Evolutionary conservation across 208 protist species (phyloP), one percentile per base, ranked within the genome.

Genomic region (Crithidia sp.): DNA sequence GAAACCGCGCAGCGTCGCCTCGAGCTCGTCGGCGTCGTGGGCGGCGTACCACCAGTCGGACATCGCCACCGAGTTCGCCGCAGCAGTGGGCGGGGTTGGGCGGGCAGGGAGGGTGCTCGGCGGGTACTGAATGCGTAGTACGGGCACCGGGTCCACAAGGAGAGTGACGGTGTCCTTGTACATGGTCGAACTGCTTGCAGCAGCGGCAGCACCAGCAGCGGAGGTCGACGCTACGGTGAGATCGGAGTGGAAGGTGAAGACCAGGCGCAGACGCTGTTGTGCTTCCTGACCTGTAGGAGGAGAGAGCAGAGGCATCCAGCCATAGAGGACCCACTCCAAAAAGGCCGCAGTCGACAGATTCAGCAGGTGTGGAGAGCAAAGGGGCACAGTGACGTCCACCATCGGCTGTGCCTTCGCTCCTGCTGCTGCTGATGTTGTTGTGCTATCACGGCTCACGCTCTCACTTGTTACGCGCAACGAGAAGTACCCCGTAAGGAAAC

Each of bases 331-430:
- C 77, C 85, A 81, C 69, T 93, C 88, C 12, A 91, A 53, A 76
- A 93, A 89, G 9, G 81, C 74, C 8, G 77, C 88, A 19, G 81
- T 83, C 37, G 88, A 93, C 64, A 91, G 3, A 72, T 84, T 90
- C 14, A 89, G 57, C 44, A 81, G 64, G 62, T 89, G 86, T n/a
- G 82, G 69, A 2, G 84, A 80, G 47, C 74, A 79, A 14, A 74
- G 40, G 2, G 65, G 62, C 6, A 74, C 39, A 0, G 9, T 40
- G 16, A 58, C 60, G 40, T 74, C 74, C 13, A 73, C 44, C 14
- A 7, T 3, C 5, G 55, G 17, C n/a, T 43, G n/a, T 14, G 55
- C 14, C 39, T 8, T 16, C 2, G 63, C 19, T 2, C 28, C 62
- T 5, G 62, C 3, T 13, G n/a, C 17, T 8, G n/a, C n/a, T 4